Conservation (phyloP, 148 eudicot genomes). For the Rheum nobile region DNA sequence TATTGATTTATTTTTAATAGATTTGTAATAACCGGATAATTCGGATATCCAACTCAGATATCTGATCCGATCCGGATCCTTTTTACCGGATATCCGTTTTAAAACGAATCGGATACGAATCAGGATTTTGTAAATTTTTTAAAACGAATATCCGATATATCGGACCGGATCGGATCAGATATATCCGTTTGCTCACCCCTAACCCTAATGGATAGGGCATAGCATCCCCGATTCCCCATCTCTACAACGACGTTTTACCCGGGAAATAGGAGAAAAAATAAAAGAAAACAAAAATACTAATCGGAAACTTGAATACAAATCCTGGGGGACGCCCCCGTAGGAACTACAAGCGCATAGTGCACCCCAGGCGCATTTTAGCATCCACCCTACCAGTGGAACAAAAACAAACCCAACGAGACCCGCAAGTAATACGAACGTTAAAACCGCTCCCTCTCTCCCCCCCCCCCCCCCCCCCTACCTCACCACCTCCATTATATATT, state of each 20-base stretch:
- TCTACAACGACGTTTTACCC: not conserved
- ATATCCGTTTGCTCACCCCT: no score
- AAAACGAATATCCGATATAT: no score
- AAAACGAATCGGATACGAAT: no score
- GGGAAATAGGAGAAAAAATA: not conserved
- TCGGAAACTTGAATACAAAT: not conserved
- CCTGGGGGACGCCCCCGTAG: not conserved
- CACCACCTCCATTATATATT: not conserved
- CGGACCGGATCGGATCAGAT: no score
- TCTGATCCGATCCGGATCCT: no score
- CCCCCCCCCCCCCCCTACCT: not conserved
- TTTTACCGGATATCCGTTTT: no score
- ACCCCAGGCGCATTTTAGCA: not conserved
- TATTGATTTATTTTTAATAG: no score
- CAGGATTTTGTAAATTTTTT: no score
- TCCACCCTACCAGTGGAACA: not conserved
- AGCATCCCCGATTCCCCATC: not conserved
- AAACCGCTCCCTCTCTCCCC: conserved; percentile 4
- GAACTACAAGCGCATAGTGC: not conserved
- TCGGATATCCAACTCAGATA: no score
- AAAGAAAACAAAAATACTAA: not conserved
- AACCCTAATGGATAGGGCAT: not conserved
- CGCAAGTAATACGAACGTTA: conserved; percentile 9
- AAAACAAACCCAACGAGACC: conserved; percentile 5
- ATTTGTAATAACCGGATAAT: no score